Evolutionary conservation across 768 basidiomycete species (phyloP).

Genomic region (Neoboletus magnificus): DNA sequence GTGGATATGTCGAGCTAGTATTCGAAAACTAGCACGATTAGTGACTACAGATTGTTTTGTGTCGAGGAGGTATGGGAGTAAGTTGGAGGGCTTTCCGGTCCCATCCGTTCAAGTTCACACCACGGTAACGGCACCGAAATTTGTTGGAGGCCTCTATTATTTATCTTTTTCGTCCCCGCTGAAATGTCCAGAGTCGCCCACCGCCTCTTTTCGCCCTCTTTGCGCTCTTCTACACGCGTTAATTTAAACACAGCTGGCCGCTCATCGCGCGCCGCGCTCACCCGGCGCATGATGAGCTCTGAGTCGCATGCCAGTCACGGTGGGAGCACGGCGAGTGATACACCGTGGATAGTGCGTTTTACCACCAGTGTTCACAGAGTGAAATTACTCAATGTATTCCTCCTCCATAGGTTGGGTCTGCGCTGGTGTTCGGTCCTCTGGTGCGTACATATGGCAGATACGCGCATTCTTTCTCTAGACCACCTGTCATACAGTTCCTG

Average conservation of each 20-base stretch:
- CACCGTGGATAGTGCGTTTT: conserved; percentile 30
- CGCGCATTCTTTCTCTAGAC: background rate
- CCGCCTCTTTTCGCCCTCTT: conserved; percentile 15
- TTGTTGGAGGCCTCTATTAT: conserved; percentile 12
- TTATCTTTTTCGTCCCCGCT: conserved; percentile 5
- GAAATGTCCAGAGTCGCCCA: conserved; percentile 22
- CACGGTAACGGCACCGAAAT: conserved; percentile 28
- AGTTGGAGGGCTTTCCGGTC: conserved; percentile 19
- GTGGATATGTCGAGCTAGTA: background rate
- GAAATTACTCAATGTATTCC: background rate
- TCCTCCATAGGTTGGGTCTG: conserved; percentile 28
- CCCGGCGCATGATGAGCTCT: conserved; percentile 29
- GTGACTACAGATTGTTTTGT: background rate
- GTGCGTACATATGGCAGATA: conserved; percentile 14
- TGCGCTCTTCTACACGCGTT: conserved; percentile 17
- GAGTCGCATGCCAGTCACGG: conserved; percentile 21
- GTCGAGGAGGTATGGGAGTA: background rate
- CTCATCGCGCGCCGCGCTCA: conserved; percentile 11
- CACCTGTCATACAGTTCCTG: conserved; percentile 19
- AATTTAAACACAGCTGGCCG: conserved; percentile 4
- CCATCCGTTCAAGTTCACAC: conserved; percentile 30
- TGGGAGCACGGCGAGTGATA: conserved; percentile 18
- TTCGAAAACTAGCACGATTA: background rate
- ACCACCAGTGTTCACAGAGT: background rate
- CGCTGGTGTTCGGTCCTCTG: conserved; percentile 30